Evolutionary conservation across 768 basidiomycete genomes (phyloP).

Genomic region (Boletus sp.): DNA sequence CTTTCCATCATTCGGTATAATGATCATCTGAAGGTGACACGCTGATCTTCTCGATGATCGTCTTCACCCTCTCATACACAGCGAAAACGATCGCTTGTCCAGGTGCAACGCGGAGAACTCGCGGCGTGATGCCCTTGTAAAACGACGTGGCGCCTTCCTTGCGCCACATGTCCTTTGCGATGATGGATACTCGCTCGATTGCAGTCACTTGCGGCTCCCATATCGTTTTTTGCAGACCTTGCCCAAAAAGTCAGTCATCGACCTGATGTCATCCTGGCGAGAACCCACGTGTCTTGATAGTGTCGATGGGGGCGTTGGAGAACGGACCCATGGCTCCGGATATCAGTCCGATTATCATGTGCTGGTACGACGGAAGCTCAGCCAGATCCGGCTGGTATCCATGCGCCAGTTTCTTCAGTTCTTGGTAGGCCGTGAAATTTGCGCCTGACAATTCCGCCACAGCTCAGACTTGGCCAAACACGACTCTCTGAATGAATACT

Average conservation of each 20-base stretch:
- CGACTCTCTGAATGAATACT: background rate
- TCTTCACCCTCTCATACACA: conserved; percentile 89
- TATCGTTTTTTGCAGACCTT: conserved; percentile 83
- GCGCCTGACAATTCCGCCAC: conserved; percentile 54
- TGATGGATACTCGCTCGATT: conserved; percentile 70
- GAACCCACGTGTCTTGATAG: conserved; percentile 85
- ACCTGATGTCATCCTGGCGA: background rate
- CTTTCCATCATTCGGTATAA: conserved; percentile 57
- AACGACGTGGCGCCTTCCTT: conserved; percentile 86
- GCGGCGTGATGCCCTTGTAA: conserved; percentile 98
- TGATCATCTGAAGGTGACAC: conserved; percentile 57
- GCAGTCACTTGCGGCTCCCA: conserved; percentile 73
- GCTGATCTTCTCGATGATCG: conserved; percentile 63
- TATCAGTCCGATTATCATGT: conserved; percentile 91
- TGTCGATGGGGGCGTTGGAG: conserved; percentile 94
- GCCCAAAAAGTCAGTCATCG: background rate
- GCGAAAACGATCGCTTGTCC: conserved; percentile 97
- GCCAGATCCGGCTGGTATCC: conserved; percentile 70
- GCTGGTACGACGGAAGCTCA: conserved; percentile 91
- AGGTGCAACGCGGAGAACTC: conserved; percentile 93
- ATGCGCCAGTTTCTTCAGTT: conserved; percentile 84
- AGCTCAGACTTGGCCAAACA: background rate
- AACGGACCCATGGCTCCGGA: conserved; percentile 99
- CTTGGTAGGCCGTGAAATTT: conserved; percentile 98
- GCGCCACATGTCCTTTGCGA: conserved; percentile 91